Evolutionary conservation across 202 grass and related monocot genomes (phyloP).

Genomic region (Hordeum pubiflorum): DNA sequence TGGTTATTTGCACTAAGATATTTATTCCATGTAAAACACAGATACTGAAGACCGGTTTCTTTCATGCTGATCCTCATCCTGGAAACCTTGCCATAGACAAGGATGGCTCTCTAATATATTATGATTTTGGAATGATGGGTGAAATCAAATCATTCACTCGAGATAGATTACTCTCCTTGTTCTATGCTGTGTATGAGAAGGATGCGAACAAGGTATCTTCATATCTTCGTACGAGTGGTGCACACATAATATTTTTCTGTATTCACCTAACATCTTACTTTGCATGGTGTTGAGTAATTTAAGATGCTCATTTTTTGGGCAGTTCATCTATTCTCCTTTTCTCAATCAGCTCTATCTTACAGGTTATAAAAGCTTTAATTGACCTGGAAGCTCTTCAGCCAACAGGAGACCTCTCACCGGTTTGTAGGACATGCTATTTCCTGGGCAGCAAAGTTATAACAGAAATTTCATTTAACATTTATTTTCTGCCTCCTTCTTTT

Average conservation of each 20-base stretch:
- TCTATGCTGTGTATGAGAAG: slow-evolving; percentile 93
- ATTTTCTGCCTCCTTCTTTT: background rate
- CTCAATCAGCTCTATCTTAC: slow-evolving; percentile 18
- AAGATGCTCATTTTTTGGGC: slow-evolving; percentile 5
- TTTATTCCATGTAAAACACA: slow-evolving; percentile 33
- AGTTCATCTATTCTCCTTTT: background rate
- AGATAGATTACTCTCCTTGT: slow-evolving; percentile 82
- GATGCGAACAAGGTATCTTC: slow-evolving; percentile 85
- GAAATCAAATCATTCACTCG: slow-evolving; percentile 95
- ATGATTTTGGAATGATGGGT: slow-evolving; percentile 99
- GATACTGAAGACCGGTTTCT: slow-evolving; percentile 93
- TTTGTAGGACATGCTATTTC: slow-evolving; percentile 43
- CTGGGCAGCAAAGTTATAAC: background rate
- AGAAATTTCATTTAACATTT: slow-evolving; percentile 14
- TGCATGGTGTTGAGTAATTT: slow-evolving; percentile 14
- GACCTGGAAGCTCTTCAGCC: slow-evolving; percentile 81
- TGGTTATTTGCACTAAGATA: slow-evolving; percentile 23
- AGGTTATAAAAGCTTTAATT: slow-evolving; percentile 95
- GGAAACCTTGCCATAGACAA: slow-evolving; percentile 93
- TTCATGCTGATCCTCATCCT: slow-evolving; percentile 96
- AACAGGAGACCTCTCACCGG: slow-evolving; percentile 83
- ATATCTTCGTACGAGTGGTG: background rate
- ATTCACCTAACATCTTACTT: slow-evolving; percentile 3
- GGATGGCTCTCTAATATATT: slow-evolving; percentile 83
- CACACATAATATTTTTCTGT: background rate